A percentile compares a stretch with the other conserved stretches of the same genome.
Conservation (phyloP, 768 basidiomycete genomes). For the Phanerochaete sordida region DNA sequence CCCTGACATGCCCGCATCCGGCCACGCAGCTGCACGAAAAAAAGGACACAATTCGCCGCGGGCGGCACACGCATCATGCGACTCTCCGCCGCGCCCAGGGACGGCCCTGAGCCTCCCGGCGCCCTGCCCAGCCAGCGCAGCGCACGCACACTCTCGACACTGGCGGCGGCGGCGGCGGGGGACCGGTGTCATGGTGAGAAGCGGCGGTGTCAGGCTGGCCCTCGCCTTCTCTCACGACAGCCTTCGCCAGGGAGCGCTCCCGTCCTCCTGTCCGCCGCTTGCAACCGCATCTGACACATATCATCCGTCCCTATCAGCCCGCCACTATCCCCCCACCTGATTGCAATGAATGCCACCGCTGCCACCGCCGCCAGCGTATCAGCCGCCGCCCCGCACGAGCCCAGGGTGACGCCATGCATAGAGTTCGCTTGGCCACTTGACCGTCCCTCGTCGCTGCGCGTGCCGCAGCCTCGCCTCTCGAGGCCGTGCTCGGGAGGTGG, state of each 20-base stretch:
- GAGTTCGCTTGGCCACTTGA: too few species aligned
- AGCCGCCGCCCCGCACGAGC: not conserved
- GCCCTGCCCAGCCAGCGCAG: not conserved
- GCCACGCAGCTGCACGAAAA: not conserved
- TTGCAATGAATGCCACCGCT: not conserved
- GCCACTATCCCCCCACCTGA: not conserved
- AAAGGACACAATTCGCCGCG: not conserved
- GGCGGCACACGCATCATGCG: not conserved
- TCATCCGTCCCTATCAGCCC: conserved; percentile 2
- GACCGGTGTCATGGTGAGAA: conserved; percentile 4
- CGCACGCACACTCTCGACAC: not conserved
- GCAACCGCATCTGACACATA: not conserved
- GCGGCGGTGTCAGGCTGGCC: conserved; percentile 1
- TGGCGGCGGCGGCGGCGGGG: not conserved
- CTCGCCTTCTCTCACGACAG: not conserved
- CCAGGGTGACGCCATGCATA: too few species aligned
- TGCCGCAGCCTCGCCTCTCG: not conserved
- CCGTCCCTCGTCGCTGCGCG: too few species aligned
- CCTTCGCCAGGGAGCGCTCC: not conserved
- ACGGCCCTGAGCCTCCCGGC: not conserved
- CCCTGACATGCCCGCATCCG: conserved; percentile 7
- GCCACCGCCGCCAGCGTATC: not conserved
- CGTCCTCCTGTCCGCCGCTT: not conserved
- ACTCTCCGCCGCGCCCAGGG: not conserved
- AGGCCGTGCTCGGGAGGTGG: not conserved